phyloP scores from a whole-genome alignment of 441 rosid species.

The California macrophylla region DNA sequence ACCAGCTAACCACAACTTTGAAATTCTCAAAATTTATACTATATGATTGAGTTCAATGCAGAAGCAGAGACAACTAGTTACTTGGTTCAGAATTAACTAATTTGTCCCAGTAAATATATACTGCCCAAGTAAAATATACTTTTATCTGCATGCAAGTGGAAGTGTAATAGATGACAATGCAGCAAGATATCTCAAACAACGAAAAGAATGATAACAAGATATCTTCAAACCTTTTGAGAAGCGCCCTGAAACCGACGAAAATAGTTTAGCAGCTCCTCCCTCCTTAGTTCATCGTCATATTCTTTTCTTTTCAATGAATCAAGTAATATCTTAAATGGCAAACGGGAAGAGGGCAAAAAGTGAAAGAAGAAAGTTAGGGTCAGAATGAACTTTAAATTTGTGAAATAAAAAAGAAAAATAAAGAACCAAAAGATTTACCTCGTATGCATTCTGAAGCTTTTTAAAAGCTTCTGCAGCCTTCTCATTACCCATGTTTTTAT shows the following conservation, averaged over 20 bases:
- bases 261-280: slow-evolving; percentile 70
- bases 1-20: neutral
- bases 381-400: slow-evolving; percentile 8
- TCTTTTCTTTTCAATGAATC: slow-evolving; percentile 74
- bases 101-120: neutral
- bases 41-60: neutral
- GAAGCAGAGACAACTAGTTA: neutral
- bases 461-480: slow-evolving; percentile 97
- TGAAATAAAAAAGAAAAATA: slow-evolving; percentile 17
- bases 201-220: slow-evolving; percentile 11
- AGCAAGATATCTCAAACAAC: neutral
- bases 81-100: neutral
- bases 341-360: neutral
- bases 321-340: slow-evolving; percentile 48
- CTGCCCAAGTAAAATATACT: neutral
- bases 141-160: neutral
- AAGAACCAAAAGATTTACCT: slow-evolving; percentile 37
- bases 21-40: neutral
- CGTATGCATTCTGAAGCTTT: slow-evolving; percentile 94
- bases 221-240: slow-evolving; percentile 55
- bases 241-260: slow-evolving; percentile 59
- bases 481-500: slow-evolving; percentile 94
- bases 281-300: slow-evolving; percentile 77
- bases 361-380: slow-evolving; percentile 14
- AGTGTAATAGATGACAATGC: neutral